Conservation (phyloP, 176 grass and related monocot genomes). For the Cymbopogon citratus region DNA sequence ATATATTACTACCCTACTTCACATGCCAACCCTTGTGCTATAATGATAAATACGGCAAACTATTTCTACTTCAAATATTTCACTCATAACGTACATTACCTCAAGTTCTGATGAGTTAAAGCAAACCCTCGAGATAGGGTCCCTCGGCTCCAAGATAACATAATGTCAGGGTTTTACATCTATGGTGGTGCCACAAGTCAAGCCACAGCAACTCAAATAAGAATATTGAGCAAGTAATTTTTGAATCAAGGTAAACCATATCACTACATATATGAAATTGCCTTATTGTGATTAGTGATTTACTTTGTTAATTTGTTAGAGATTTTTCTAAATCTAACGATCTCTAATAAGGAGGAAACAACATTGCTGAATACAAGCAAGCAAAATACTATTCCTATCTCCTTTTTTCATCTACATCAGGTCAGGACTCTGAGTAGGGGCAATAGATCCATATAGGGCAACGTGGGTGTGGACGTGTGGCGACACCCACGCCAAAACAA, state of each 20-base stretch:
- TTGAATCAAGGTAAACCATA: neutral
- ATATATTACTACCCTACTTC: neutral
- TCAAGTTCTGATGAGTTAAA: neutral
- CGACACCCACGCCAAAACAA: neutral
- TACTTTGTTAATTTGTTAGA: neutral
- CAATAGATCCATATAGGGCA: neutral
- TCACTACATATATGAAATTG: neutral
- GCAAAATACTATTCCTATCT: neutral
- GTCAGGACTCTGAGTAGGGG: neutral
- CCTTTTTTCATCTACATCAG: neutral
- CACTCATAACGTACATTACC: neutral
- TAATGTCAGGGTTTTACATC: neutral
- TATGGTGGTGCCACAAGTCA: neutral
- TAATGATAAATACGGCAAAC: neutral
- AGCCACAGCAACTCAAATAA: neutral
- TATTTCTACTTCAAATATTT: neutral
- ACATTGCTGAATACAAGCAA: neutral
- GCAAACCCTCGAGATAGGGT: neutral
- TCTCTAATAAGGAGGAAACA: neutral
- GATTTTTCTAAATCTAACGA: neutral
- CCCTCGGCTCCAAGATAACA: neutral
- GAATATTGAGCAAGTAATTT: neutral
- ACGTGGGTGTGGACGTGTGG: neutral
- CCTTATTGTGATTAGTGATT: neutral
- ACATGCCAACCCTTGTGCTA: neutral